Base-by-base conservation (phyloP, 306 rosid species). In the barrel medic (Medicago truncatula) region DNA sequence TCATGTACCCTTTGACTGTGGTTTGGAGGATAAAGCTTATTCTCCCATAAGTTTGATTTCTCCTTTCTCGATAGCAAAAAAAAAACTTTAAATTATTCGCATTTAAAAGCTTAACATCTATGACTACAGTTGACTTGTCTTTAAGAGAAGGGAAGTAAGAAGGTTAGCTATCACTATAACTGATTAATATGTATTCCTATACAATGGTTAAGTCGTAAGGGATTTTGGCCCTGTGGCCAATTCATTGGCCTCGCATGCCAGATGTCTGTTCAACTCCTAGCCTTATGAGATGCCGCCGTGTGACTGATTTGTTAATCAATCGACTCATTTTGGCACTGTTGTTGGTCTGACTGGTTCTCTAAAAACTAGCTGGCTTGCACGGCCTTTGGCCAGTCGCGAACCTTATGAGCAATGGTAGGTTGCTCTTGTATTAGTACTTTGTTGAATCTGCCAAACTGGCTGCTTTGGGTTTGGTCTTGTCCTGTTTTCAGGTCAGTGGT, bases 401-500 rank as follows among this genome's bases (percentile, higher is more conserved):
- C 58, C 23, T 1, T 52, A 52, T 17, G 58, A 16, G 23, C 23
- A 7, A 52, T 52, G 16, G 16, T 52, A 20, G 58, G 38, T 34
- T 34, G 38, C 7, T 34, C 38, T 34, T 34, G 38, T 34, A 34
- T 34, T 7, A 2, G 7, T 34, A 34, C 38, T 34, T 34, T 34
- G 38, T 34, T 34, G 38, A 34, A 34, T 34, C 38, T 4, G 38
- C 38, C 38, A 34, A 34, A 34, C 7, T 34, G 38, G 38, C 38
- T 34, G 38, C 38, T 34, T 5, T 34, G 70, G 41, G 5, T 52
- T 52, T 52, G 23, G 58, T 52, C 23, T 52, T 52, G 61, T 62
- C 67, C 36, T 52, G 21, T 60, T 70, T 71, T 70, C 76, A 49
- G 41, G 53, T 49, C 38, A 49, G 47, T 73, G 54, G 49, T 77